Evolutionary conservation across 2,329 filamentous ascomycete genomes (phyloP).

Genomic region (Amauroascus niger): DNA sequence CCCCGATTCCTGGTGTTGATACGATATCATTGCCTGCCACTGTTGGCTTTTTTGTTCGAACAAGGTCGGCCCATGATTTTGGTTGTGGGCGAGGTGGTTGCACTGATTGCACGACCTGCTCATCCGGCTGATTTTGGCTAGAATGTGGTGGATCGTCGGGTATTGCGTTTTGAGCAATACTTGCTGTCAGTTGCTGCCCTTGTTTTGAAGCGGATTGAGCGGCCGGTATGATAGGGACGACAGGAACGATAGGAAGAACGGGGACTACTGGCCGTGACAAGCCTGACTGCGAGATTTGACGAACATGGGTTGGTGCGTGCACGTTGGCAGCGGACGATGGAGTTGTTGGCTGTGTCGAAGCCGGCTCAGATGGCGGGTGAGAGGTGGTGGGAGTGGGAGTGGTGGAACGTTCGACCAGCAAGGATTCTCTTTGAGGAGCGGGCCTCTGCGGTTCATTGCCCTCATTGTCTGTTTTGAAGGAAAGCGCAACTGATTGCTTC

Average conservation of each 20-base stretch:
- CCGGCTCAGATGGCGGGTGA: slow-evolving; percentile 48
- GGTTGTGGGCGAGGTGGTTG: slow-evolving; percentile 41
- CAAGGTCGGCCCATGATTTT: slow-evolving; percentile 60
- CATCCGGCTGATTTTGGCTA: slow-evolving; percentile 16
- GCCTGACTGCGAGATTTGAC: slow-evolving; percentile 27
- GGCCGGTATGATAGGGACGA: slow-evolving; percentile 41
- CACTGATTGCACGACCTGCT: slow-evolving; percentile 21
- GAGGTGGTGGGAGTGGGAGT: slow-evolving; percentile 51
- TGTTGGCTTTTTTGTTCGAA: slow-evolving; percentile 44
- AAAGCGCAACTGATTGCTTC: slow-evolving; percentile 40
- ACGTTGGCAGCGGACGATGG: slow-evolving; percentile 44
- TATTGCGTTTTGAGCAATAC: slow-evolving; percentile 4
- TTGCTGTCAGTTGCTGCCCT: slow-evolving; percentile 3
- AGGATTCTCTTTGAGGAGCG: slow-evolving; percentile 15
- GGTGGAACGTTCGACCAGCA: slow-evolving; percentile 29
- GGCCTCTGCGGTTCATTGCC: slow-evolving; percentile 18
- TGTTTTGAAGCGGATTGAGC: slow-evolving; percentile 30
- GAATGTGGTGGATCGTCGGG: background rate
- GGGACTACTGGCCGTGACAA: slow-evolving; percentile 38
- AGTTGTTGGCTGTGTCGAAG: slow-evolving; percentile 47
- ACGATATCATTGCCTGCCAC: slow-evolving; percentile 24
- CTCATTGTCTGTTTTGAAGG: slow-evolving; percentile 35
- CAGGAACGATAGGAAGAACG: slow-evolving; percentile 30
- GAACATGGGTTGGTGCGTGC: slow-evolving; percentile 23
- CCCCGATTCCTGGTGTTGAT: slow-evolving; percentile 22